These are phyloP conservation scores for Penicillium dipodomyicola DNA, from an alignment of 495 filamentous ascomycete genomes.

Conservation along the genomic window DNA sequence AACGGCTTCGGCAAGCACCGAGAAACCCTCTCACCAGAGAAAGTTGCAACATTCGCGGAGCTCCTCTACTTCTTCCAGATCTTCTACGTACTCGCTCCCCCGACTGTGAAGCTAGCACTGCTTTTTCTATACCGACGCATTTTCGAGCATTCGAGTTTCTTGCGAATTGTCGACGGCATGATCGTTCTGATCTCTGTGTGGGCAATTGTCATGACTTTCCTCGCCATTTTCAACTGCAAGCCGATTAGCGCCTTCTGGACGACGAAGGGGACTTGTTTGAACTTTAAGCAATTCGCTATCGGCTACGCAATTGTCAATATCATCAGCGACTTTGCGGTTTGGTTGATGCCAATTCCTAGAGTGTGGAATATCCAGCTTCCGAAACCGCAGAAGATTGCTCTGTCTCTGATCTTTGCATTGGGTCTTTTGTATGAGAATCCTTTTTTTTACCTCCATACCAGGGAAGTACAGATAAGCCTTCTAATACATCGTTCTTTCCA, in stretches of 20 bases:
- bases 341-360: conserved; percentile 39
- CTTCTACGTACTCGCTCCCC: conserved; percentile 13
- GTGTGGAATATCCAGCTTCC: conserved; percentile 38
- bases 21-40: background rate
- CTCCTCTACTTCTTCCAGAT: conserved; percentile 16
- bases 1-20: conserved; percentile 8
- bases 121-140: conserved; percentile 10
- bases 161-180: conserved; percentile 8
- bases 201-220: conserved; percentile 12
- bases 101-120: conserved; percentile 12
- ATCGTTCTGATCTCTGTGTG: conserved; percentile 5
- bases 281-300: conserved; percentile 14
- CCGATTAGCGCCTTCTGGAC: conserved; percentile 20
- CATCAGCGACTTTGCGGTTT: conserved; percentile 37
- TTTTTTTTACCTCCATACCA: conserved; percentile 5
- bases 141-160: conserved; percentile 1
- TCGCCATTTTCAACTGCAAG: conserved; percentile 15
- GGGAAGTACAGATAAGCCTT: background rate
- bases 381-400: conserved; percentile 30
- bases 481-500: background rate
- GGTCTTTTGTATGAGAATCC: conserved; percentile 32
- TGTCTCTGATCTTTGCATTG: conserved; percentile 38
- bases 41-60: conserved; percentile 4
- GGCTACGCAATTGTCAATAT: conserved; percentile 26
- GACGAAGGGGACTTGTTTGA: conserved; percentile 10